Base-by-base conservation (phyloP, 768 basidiomycete species). In the Polyporus arcularius region DNA sequence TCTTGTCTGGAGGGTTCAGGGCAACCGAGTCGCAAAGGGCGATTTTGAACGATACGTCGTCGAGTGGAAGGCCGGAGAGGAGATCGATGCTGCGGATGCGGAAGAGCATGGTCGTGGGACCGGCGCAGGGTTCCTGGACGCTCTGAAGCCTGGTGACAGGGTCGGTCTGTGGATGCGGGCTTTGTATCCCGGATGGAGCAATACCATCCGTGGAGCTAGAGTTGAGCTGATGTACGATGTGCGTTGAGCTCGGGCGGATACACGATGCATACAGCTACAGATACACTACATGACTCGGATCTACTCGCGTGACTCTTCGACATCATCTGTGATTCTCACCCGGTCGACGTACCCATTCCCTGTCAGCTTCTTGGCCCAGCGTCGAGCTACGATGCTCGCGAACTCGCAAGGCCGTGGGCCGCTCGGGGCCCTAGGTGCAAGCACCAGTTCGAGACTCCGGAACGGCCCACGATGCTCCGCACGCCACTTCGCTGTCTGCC, bases 81-180 rank as follows among this genome's bases (percentile, higher is more conserved):
- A 39, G 8, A 15, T 49, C 5, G 53, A 53, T 14, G 5, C 49
- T 15, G 14, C 15, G 11, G n/a, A 54, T 0, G 47, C 53, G 39
- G 32, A 26, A 18, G 32, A 26, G 42, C 18, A 26, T 18, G 52
- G 58, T 0, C 15, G 14, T 15, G 58, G 58, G 4, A 32, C 18
- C 9, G 58, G 51, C 12, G 35, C 3, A 4, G 60, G 60, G 12
- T 55, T 61, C 35, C 2, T 61, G 7, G 54, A 56, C 0, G 41
- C 60, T 18, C 50, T 56, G 18, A 48, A 12, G 26, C 60, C 54
- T 4, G 60, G 54, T 3, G 60, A 56, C 26, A 42, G 40, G 39
- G 47, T 60, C 30, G 58, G 35, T 38, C 43, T 60, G 28, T 60
- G 58, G 55, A 49, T 57, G 39, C 38, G 55, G 14, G 55, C 55